Evolutionary conservation across 225 moss, liverwort and hornwort species (phyloP), one percentile per base, ranked within the genome.

Genomic region (Marchantia polymorpha): DNA sequence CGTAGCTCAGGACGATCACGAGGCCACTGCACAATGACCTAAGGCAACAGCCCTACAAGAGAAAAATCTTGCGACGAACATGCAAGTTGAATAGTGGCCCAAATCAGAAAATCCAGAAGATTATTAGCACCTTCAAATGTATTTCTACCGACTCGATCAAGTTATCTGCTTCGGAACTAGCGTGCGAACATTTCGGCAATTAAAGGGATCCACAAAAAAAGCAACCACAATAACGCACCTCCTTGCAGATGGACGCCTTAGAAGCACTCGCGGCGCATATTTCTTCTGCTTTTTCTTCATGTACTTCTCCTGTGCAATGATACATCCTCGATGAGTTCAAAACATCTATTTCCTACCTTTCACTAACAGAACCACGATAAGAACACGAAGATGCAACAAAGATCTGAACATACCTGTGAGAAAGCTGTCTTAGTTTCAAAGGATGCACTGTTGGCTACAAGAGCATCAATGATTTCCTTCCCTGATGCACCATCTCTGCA

Each of bases 231-330:
- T 47, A 6, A 23, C 50, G 16, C 80, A 99, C 99, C 99, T 95
- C 81, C 92, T 80, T 47, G 99, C 93, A 76, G 93, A 95, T 3
- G 99, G 99, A 30, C 95, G 89, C 78, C 95, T 89, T 69, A 93
- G 84, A 66, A 95, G 88, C 23, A 99, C 90, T 51, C 89, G 88
- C 56, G 99, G 99, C 39, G 99, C 91, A 78, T 99, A 99, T 80
- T 99, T 99, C 83, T 99, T 99, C 84, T 95, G 99, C 73, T 99
- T 99, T 83, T 93, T 99, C 54, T 91, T 87, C 90, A 92, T 90
- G 77, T 99, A 99, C 56, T 99, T 99, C 86, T 99, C 99, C 99
- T 99, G 92, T 81, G 61, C 65, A 71, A 73, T 16, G 22, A 65
- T 81, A 67, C 31, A 66, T n/a, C 22, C 26, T 31, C 39, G 3